phyloP scores from a whole-genome alignment of 768 basidiomycete species.

The Lactarius pseudohatsudake region DNA sequence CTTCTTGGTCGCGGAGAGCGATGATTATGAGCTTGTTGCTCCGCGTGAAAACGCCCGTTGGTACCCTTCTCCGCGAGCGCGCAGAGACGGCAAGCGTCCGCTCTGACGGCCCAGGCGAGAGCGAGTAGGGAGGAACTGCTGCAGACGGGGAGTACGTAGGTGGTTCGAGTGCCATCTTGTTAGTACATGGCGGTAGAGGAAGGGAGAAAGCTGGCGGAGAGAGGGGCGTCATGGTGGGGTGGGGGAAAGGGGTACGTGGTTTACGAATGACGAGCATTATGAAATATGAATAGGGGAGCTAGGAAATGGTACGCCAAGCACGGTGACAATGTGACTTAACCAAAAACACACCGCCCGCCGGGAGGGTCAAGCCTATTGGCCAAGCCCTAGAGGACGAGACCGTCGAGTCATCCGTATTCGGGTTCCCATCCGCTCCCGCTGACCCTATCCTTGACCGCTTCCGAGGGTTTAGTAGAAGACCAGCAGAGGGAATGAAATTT shows the following conservation, averaged over 20 bases:
- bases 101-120: constrained; percentile 52
- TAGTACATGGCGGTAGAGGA: neutral
- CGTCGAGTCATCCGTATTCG: constrained; percentile 3
- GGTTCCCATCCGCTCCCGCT: neutral
- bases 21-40: constrained; percentile 43
- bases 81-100: constrained; percentile 51
- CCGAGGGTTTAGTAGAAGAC: neutral
- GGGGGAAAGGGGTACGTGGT: constrained; percentile 12
- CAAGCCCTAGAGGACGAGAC: neutral
- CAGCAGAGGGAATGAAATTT: neutral
- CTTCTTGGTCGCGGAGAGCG: constrained; percentile 49
- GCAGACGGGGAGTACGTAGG: constrained; percentile 56
- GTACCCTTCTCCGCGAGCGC: constrained; percentile 25
- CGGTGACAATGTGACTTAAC: neutral
- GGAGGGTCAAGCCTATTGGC: neutral
- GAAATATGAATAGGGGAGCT: constrained; percentile 4
- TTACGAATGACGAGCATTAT: neutral
- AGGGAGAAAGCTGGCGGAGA: neutral
- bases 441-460: neutral
- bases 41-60: constrained; percentile 45
- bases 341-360: neutral
- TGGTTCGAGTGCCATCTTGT: constrained; percentile 31
- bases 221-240: constrained; percentile 8
- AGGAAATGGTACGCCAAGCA: neutral
- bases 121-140: constrained; percentile 59